These are phyloP conservation scores for Penicillium janthinellum DNA, from an alignment of 2,329 filamentous ascomycete species.

Conservation along the genomic window DNA sequence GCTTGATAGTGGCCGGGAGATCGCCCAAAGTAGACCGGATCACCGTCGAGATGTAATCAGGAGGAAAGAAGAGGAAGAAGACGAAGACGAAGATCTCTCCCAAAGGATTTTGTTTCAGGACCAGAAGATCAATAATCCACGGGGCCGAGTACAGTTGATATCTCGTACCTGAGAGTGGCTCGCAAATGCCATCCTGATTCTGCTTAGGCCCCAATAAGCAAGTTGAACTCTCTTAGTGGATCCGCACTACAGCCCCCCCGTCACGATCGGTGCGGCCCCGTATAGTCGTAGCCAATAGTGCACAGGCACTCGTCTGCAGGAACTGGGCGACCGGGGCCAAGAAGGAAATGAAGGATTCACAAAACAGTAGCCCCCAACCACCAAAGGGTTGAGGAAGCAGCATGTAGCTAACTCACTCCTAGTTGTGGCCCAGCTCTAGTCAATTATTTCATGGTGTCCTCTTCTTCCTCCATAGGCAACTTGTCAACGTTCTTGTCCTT, in stretches of 20 bases:
- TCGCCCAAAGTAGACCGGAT: not conserved
- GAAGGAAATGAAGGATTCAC: not conserved
- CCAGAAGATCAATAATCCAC: not conserved
- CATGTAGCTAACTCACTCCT: not conserved
- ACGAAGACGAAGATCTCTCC: not conserved
- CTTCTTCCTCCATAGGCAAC: not conserved
- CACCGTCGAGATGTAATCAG: not conserved
- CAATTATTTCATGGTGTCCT: not conserved
- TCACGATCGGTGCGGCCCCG: not conserved
- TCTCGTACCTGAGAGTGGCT: not conserved
- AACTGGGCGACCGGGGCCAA: conserved; percentile 1
- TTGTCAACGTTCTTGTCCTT: not conserved
- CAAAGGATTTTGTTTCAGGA: not conserved
- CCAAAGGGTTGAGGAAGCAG: not conserved
- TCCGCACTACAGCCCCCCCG: not conserved
- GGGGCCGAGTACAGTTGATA: not conserved
- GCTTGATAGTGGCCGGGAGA: not conserved
- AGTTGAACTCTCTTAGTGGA: not conserved
- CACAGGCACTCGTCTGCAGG: not conserved
- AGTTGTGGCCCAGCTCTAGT: not conserved
- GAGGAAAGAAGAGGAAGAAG: not conserved
- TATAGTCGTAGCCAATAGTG: not conserved
- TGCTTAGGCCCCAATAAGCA: conserved; percentile 9
- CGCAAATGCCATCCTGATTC: not conserved
- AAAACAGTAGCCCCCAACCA: not conserved